Percentiles rank a stretch among this genome's conserved stretches.
Conservation (phyloP, 805 yeast species). For the Candida coquimbonensis region DNA sequence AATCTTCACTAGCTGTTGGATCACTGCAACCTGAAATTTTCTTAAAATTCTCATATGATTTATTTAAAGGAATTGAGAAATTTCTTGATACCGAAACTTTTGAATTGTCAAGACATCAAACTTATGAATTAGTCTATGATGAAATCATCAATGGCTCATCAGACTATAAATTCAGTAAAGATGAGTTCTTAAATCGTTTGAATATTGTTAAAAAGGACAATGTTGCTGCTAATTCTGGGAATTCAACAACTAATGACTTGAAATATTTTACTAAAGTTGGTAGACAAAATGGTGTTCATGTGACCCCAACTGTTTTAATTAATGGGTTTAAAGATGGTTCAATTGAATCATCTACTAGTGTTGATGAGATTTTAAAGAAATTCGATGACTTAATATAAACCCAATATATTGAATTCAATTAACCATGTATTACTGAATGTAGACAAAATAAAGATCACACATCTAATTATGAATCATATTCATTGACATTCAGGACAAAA, state of each 20-base stretch:
- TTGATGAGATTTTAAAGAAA: conserved; percentile 30
- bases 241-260: conserved; percentile 49
- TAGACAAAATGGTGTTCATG: conserved; percentile 74
- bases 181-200: conserved; percentile 26
- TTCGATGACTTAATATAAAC: conserved; percentile 6
- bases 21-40: conserved; percentile 44
- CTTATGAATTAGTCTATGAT: conserved; percentile 45
- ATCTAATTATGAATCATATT: too few relatives aligned
- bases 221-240: conserved; percentile 47
- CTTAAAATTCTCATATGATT: conserved; percentile 47
- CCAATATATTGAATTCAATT: too few relatives aligned
- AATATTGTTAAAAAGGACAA: conserved; percentile 20
- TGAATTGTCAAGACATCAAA: conserved; percentile 46
- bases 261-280: conserved; percentile 69
- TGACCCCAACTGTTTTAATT: conserved; percentile 73
- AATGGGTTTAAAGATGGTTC: conserved; percentile 56
- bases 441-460: too few relatives aligned
- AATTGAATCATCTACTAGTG: conserved; percentile 56
- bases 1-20: conserved; percentile 67
- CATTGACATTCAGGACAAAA: too few relatives aligned
- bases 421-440: too few relatives aligned
- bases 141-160: conserved; percentile 37
- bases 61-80: conserved; percentile 47
- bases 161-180: conserved; percentile 16
- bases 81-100: conserved; percentile 59